Evolutionary conservation across 1,284 basidiomycete species (phyloP).

Genomic region (Moesziomyces aphidis): DNA sequence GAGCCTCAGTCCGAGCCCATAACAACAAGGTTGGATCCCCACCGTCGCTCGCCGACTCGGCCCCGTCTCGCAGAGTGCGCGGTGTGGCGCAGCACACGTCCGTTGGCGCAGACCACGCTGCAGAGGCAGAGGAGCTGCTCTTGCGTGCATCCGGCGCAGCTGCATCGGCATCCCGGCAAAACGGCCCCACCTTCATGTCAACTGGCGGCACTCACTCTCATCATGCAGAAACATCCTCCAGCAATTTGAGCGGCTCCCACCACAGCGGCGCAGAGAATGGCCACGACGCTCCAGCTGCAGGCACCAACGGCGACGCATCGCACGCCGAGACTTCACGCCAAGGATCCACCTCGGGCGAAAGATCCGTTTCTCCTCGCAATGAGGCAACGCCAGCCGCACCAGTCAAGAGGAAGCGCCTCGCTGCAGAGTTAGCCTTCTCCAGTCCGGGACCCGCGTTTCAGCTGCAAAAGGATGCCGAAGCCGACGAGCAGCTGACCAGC

Average conservation of each 20-base stretch:
- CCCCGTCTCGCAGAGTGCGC: not conserved
- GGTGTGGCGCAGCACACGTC: not conserved
- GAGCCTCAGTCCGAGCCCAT: not conserved
- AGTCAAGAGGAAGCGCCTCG: conserved; percentile 49
- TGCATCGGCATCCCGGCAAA: conserved; percentile 1
- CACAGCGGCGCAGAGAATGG: conserved; percentile 14
- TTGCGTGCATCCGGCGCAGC: conserved; percentile 4
- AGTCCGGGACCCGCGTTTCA: conserved; percentile 62
- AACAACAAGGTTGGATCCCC: not conserved
- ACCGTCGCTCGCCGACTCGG: not conserved
- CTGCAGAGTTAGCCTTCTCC: conserved; percentile 60
- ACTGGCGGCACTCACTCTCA: conserved; percentile 24
- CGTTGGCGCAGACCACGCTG: not conserved
- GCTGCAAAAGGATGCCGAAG: conserved; percentile 15
- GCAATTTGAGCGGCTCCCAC: conserved; percentile 22
- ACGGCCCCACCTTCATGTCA: conserved; percentile 34
- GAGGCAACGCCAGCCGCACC: conserved; percentile 22
- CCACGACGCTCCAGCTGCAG: not conserved
- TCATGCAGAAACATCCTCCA: conserved; percentile 29
- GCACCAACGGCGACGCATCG: conserved; percentile 1
- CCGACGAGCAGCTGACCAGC: conserved; percentile 8
- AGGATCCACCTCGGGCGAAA: conserved; percentile 9
- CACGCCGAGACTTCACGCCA: conserved; percentile 26
- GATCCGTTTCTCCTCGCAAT: conserved; percentile 21
- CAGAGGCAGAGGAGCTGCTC: conserved; percentile 2